phyloP scores from a whole-genome alignment of 441 rosid genomes.

The Lepidium campestre region DNA sequence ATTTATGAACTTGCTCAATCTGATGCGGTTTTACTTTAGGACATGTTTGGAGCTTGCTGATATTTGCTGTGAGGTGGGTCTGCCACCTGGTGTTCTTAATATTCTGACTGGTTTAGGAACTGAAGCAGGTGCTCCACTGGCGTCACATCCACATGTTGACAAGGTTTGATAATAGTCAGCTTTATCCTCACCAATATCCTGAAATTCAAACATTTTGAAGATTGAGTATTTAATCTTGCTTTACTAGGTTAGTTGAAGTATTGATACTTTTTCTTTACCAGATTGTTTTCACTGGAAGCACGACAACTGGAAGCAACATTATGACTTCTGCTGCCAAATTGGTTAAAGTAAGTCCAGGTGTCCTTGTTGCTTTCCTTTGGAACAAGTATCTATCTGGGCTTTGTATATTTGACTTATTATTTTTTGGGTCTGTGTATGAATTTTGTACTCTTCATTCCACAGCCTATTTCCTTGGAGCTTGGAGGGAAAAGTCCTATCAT shows the following conservation, averaged over 20 bases:
- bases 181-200: neutral
- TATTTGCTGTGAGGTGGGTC: slow-evolving; percentile 84
- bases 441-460: slow-evolving; percentile 28
- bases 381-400: slow-evolving; percentile 4
- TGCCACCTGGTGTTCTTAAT: slow-evolving; percentile 94
- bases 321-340: slow-evolving; percentile 82
- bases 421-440: slow-evolving; percentile 1
- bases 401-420: neutral
- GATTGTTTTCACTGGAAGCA: slow-evolving; percentile 97
- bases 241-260: neutral
- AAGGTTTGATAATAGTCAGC: slow-evolving; percentile 49
- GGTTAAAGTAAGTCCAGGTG: slow-evolving; percentile 59
- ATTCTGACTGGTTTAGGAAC: slow-evolving; percentile 87
- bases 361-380: slow-evolving; percentile 4
- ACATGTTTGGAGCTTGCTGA: slow-evolving; percentile 98
- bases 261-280: slow-evolving; percentile 29
- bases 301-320: slow-evolving; percentile 78
- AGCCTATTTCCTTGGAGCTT: slow-evolving; percentile 96
- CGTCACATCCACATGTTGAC: slow-evolving; percentile 83
- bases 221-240: neutral
- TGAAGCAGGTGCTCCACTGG: slow-evolving; percentile 98
- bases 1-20: neutral
- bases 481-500: slow-evolving; percentile 97
- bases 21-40: slow-evolving; percentile 39
- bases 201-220: slow-evolving; percentile 14